Evolutionary conservation across 352 stramenopile genomes (phyloP).

Genomic region (Phytophthora citricola): DNA sequence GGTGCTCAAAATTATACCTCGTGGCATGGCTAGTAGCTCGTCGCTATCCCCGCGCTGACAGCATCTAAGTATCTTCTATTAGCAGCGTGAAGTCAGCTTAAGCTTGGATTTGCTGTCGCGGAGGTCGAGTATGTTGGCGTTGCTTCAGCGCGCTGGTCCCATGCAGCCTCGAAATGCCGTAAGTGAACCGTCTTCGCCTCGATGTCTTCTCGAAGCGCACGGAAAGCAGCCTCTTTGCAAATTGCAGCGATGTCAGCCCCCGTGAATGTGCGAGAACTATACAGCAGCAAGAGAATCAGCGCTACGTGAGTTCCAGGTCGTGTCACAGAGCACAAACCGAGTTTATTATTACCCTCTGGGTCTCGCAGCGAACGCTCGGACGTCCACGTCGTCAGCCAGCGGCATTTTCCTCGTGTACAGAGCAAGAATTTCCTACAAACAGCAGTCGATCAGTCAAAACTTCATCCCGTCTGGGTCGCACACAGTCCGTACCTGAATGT

Average conservation of each 20-base stretch:
- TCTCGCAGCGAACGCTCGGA: slow-evolving; percentile 47
- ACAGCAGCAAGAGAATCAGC: slow-evolving; percentile 1
- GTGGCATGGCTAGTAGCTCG: slow-evolving; percentile 18
- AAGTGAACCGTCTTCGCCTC: slow-evolving; percentile 42
- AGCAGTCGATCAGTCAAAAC: slow-evolving; percentile 8
- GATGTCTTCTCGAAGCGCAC: slow-evolving; percentile 71
- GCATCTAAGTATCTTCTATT: not conserved
- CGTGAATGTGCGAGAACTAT: slow-evolving; percentile 51
- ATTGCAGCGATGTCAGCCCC: slow-evolving; percentile 72
- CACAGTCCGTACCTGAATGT: slow-evolving; percentile 44
- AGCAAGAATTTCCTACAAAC: slow-evolving; percentile 49
- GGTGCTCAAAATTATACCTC: slow-evolving; percentile 39
- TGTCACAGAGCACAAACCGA: slow-evolving; percentile 4
- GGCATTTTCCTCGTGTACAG: slow-evolving; percentile 79
- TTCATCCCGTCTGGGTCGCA: not conserved
- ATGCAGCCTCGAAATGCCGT: slow-evolving; percentile 59
- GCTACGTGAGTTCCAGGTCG: slow-evolving; percentile 7
- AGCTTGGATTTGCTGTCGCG: slow-evolving; percentile 15
- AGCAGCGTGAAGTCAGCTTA: slow-evolving; percentile 1
- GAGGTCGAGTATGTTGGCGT: slow-evolving; percentile 18
- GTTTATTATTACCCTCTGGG: slow-evolving; percentile 45
- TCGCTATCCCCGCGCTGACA: slow-evolving; percentile 29
- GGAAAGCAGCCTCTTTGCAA: slow-evolving; percentile 84
- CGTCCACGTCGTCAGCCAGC: slow-evolving; percentile 59
- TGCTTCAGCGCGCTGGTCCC: slow-evolving; percentile 43